Percentiles rank a stretch among this genome's conserved stretches.
These are phyloP conservation scores for Fusarium luffae DNA, from an alignment of 2,329 filamentous ascomycete species.

Conservation along the genomic window DNA sequence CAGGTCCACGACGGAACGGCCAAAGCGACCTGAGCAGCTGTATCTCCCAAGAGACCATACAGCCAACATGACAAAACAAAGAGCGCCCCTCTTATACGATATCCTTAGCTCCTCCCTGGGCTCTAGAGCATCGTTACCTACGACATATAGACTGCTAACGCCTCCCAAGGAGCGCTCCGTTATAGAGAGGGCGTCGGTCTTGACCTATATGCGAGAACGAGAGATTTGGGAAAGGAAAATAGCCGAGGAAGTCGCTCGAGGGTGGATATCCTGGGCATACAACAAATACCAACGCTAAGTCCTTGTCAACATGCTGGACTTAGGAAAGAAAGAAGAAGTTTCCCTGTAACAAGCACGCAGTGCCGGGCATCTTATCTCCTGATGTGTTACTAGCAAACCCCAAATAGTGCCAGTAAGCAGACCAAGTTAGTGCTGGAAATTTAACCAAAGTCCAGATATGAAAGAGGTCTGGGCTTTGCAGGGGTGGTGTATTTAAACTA, in stretches of 20 bases:
- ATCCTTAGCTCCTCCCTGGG: no score
- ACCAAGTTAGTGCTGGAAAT: accelerated
- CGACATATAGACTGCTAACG: neutral
- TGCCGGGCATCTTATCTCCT: no score
- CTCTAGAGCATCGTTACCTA: neutral
- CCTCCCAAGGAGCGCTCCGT: neutral
- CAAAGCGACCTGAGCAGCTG: neutral
- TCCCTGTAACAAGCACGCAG: no score
- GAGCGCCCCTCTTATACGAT: neutral
- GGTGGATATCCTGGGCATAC: neutral
- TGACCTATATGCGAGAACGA: neutral
- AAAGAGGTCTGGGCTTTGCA: accelerated
- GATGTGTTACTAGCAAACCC: no score
- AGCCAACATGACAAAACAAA: neutral
- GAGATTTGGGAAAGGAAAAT: neutral
- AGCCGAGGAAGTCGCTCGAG: neutral
- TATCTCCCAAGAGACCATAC: neutral
- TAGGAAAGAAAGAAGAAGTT: no score
- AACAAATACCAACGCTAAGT: neutral
- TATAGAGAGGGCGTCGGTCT: neutral
- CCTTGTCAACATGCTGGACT: neutral
- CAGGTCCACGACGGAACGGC: neutral
- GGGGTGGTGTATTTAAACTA: neutral
- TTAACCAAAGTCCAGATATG: neutral
- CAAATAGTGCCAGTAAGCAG: neutral